Evolutionary conservation across 257 asterid genomes (phyloP), one percentile per base, ranked within the genome.

Genomic region (Penstemon barbatus): DNA sequence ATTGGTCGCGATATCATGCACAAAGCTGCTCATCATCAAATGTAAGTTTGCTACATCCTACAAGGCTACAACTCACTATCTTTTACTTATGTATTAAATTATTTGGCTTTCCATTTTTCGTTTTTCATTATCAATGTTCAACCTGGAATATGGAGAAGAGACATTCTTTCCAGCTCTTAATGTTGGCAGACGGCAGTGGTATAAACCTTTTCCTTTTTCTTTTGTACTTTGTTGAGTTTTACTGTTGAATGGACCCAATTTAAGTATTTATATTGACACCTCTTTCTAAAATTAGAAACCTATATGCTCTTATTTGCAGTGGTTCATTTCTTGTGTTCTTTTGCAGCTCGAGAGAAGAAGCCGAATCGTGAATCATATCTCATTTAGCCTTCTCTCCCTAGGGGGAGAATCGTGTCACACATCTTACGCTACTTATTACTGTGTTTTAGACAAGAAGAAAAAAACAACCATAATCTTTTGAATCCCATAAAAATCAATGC

Each of bases 1-100:
- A 84, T 67, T 94, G 99, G 99, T 89, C 99, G 43, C 87, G 75
- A 44, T 94, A 97, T 97, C 95, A 94, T 77, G 80, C 92, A 62
- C 74, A 78, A 41, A 84, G 79, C 72, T 87, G 82, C 74, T 77
- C 95, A 65, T 79, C 95, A 65, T 70, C 80, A 72, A 63, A 78
- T 18, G 99, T 94, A 82, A 77, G 77, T 63, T 63, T 70, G 76
- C 67, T 75, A 19, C 54, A 39, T 57, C 68, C 18, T 53, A 18
- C n/a, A n/a, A n/a, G n/a, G n/a, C n/a, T n/a, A n/a, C 25, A 38
- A 45, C 33, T 62, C 15, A 65, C 18, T 63, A 58, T 69, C 15
- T 18, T 4, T 68, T 18, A 9, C 57, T 63, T 66, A 43, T 64
- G 42, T 4, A 60, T 60, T 49, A 60, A 48, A 62, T 65, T 18